Conservation (phyloP, 805 yeast species). For the Wickerhamomyces chambardii region DNA sequence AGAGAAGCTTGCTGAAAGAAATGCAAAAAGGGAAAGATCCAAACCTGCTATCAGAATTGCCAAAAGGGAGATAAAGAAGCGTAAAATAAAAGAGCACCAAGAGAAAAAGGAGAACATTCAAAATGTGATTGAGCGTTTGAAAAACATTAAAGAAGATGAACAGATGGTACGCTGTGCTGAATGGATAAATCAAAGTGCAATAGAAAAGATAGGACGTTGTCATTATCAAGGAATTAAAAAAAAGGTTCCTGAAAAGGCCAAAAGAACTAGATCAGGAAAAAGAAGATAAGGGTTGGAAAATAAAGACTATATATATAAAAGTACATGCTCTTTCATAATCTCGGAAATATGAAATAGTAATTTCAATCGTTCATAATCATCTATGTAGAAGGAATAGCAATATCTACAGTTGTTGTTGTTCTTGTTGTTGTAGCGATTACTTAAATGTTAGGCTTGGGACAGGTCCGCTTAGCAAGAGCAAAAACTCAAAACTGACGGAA, state of each 20-base stretch:
- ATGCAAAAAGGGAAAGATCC: slow-evolving; percentile 14
- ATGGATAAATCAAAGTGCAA: slow-evolving; percentile 56
- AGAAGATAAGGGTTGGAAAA: background rate
- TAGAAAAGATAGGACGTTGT: slow-evolving; percentile 38
- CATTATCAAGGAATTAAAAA: slow-evolving; percentile 41
- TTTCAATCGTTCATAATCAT: no score
- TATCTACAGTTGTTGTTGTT: no score
- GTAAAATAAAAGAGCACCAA: slow-evolving; percentile 22
- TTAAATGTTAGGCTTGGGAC: no score
- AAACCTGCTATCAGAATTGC: slow-evolving; percentile 27
- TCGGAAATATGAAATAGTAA: no score
- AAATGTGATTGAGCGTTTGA: slow-evolving; percentile 19
- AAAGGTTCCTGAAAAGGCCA: background rate
- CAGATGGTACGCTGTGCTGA: slow-evolving; percentile 38
- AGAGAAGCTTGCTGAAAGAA: slow-evolving; percentile 9
- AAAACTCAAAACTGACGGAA: no score
- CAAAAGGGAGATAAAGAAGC: slow-evolving; percentile 23
- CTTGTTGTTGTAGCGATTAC: no score
- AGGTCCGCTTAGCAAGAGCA: no score
- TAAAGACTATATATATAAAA: no score
- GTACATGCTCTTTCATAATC: no score
- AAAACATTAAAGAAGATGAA: slow-evolving; percentile 25
- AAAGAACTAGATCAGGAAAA: slow-evolving; percentile 3
- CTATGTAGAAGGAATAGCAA: no score
- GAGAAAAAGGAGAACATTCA: slow-evolving; percentile 18